These are phyloP conservation scores for Psilocybe cubensis DNA, from an alignment of 768 basidiomycete species.

Conservation along the genomic window DNA sequence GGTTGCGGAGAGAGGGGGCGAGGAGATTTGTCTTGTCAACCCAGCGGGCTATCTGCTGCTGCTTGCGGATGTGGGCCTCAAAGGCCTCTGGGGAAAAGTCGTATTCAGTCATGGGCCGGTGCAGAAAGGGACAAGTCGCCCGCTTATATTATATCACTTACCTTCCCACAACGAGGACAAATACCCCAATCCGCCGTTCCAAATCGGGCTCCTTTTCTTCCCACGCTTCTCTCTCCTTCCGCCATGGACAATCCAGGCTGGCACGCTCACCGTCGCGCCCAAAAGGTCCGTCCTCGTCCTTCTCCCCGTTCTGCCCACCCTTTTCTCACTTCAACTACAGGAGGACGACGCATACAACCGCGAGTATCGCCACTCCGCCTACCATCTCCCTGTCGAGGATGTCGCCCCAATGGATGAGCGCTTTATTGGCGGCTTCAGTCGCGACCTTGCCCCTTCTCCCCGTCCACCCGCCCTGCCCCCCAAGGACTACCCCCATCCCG, in stretches of 20 bases:
- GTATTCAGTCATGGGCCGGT: slow-evolving; percentile 56
- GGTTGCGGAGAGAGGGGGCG: slow-evolving; percentile 23
- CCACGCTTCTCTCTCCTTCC: slow-evolving; percentile 3
- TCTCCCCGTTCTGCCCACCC: slow-evolving; percentile 6
- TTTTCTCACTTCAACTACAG: slow-evolving; percentile 18
- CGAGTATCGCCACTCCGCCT: slow-evolving; percentile 38
- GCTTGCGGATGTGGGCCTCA: slow-evolving; percentile 49
- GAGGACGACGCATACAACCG: slow-evolving; percentile 34
- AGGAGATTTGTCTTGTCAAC: slow-evolving; percentile 36
- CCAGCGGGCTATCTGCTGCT: slow-evolving; percentile 52
- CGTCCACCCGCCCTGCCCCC: slow-evolving; percentile 51
- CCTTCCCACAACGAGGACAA: slow-evolving; percentile 13
- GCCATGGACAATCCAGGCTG: slow-evolving; percentile 80
- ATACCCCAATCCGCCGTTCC: slow-evolving; percentile 8
- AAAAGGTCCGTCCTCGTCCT: slow-evolving; percentile 41
- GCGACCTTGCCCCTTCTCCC: slow-evolving; percentile 39
- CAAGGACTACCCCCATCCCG: slow-evolving; percentile 42
- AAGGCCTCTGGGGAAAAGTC: slow-evolving; percentile 61
- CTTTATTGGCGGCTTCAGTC: slow-evolving; percentile 61
- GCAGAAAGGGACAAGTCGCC: slow-evolving; percentile 10
- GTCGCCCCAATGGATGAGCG: slow-evolving; percentile 63
- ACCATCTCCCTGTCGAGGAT: slow-evolving; percentile 57
- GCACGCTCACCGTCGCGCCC: slow-evolving; percentile 68
- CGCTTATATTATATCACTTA: no score
- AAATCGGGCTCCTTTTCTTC: not conserved